Conservation (phyloP, 106 monocot genomes). For the Hemerocallis citrina region DNA sequence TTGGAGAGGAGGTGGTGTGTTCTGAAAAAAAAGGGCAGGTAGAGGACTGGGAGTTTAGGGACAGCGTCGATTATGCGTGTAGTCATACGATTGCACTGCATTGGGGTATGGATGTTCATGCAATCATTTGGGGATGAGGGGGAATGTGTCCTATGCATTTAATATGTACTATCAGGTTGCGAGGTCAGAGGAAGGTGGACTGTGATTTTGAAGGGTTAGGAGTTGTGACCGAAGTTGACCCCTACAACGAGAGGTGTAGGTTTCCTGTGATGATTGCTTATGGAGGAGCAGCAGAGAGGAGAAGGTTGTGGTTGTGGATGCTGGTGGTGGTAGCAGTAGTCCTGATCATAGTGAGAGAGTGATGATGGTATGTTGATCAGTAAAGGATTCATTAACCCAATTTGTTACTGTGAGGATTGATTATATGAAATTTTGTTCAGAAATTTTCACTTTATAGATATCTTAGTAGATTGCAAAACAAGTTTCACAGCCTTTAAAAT, state of each 20-base stretch:
- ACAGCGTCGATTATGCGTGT: conserved; percentile 25
- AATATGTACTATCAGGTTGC: conserved; percentile 34
- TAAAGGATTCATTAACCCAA: no score
- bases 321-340: no score
- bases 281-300: background rate
- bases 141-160: conserved; percentile 43
- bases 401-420: no score
- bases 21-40: conserved; percentile 1
- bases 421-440: no score
- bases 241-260: conserved; percentile 18
- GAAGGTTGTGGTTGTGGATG: background rate
- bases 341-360: no score
- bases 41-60: conserved; percentile 11
- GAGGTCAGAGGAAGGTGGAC: conserved; percentile 16
- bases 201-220: conserved; percentile 33
- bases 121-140: conserved; percentile 5
- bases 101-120: conserved; percentile 31
- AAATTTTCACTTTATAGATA: no score
- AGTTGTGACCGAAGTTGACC: conserved; percentile 19
- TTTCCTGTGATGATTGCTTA: conserved; percentile 38
- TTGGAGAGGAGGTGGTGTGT: conserved; percentile 39
- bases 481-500: no score
- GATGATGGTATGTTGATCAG: no score
- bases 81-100: conserved; percentile 28
- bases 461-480: no score